These are phyloP conservation scores for Schwanniomyces etchellsii DNA, from an alignment of 1,139 yeast genomes.

Conservation along the genomic window DNA sequence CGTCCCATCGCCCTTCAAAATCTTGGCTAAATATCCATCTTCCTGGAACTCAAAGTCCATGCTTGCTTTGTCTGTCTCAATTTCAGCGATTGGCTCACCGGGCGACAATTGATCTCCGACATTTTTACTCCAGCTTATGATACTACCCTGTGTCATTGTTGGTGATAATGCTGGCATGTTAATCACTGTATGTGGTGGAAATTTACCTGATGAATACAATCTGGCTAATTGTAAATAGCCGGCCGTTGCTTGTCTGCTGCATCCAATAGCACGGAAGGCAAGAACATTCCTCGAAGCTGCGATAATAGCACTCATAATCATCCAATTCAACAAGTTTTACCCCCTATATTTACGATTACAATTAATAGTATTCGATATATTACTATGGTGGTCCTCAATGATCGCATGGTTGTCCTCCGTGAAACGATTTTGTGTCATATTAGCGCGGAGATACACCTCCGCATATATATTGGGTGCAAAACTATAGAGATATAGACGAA, in stretches of 20 bases:
- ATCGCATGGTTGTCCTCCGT: background rate
- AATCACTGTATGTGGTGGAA: constrained; percentile 66
- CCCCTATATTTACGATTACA: background rate
- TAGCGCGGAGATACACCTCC: background rate
- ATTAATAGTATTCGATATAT: background rate
- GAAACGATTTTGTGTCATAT: too few relatives aligned
- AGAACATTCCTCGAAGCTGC: constrained; percentile 29
- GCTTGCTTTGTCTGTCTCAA: constrained; percentile 97
- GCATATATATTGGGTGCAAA: background rate
- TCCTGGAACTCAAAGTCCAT: constrained; percentile 99
- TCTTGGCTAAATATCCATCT: constrained; percentile 92
- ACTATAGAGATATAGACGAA: constrained; percentile 5
- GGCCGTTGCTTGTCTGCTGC: constrained; percentile 12
- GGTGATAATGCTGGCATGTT: constrained; percentile 95
- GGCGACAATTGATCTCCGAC: constrained; percentile 85
- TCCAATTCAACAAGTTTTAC: constrained; percentile 3
- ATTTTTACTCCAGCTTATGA: constrained; percentile 82
- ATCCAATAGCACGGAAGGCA: constrained; percentile 17
- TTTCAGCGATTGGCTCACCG: constrained; percentile 93
- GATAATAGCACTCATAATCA: constrained; percentile 30
- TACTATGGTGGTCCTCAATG: constrained; percentile 11
- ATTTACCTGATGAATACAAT: constrained; percentile 42
- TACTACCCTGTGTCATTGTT: constrained; percentile 94
- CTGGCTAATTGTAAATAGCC: constrained; percentile 27
- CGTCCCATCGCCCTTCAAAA: constrained; percentile 79